These are phyloP conservation scores for Melaleuca alternifolia DNA, from an alignment of 345 rosid species.

Conservation along the genomic window DNA sequence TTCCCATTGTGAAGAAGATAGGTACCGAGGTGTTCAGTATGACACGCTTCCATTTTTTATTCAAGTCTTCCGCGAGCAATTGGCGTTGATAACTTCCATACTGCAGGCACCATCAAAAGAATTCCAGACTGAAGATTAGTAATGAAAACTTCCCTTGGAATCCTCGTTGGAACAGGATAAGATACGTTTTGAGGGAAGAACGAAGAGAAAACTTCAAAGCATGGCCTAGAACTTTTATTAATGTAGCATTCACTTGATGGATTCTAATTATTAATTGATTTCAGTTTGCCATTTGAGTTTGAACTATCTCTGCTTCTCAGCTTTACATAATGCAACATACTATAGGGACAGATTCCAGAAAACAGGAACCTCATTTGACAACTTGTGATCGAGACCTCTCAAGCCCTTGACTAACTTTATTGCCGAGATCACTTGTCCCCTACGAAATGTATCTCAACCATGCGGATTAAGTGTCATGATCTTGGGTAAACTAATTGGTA, in stretches of 20 bases:
- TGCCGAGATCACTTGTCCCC: background rate
- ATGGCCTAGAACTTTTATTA: background rate
- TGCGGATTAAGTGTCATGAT: background rate
- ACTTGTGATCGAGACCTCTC: background rate
- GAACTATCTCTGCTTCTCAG: background rate
- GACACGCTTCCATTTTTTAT: slow-evolving; percentile 71
- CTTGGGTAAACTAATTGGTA: background rate
- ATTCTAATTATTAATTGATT: background rate
- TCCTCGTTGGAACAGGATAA: background rate
- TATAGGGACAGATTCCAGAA: background rate
- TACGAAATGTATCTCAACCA: background rate
- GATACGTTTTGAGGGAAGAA: background rate
- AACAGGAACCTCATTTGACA: background rate
- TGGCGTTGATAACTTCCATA: slow-evolving; percentile 61
- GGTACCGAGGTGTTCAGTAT: slow-evolving; percentile 47
- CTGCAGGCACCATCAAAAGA: slow-evolving; percentile 23
- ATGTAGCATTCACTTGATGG: background rate
- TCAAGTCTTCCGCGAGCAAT: slow-evolving; percentile 66
- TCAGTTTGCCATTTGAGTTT: background rate
- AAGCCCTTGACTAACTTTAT: background rate
- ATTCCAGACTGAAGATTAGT: background rate
- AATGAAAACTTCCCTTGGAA: background rate
- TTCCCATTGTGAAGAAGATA: background rate
- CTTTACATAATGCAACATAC: background rate
- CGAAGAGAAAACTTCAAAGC: background rate